A percentile compares a stretch with the other conserved stretches of the same genome.
Conservation (phyloP, 2,329 filamentous ascomycete species). For the Nemania abortiva region DNA sequence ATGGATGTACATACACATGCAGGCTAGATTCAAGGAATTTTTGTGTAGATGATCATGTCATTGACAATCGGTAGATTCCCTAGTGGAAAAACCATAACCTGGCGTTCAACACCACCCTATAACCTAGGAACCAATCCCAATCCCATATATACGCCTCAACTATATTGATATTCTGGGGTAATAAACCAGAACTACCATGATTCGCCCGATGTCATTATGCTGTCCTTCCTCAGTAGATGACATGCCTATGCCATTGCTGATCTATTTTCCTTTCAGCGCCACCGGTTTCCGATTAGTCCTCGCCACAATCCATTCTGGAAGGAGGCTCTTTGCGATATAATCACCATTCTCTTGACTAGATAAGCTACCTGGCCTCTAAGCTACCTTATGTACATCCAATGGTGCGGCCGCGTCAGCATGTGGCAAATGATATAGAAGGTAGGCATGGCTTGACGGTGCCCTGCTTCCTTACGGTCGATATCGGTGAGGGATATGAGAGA, state of each 20-base stretch:
- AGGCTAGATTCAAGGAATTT: background rate
- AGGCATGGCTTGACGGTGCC: background rate
- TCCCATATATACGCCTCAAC: background rate
- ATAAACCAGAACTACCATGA: background rate
- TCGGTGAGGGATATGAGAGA: background rate
- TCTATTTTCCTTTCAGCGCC: background rate
- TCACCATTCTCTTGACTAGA: background rate
- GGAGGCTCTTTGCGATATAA: background rate
- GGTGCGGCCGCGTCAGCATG: background rate
- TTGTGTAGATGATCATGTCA: background rate
- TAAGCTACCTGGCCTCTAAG: background rate
- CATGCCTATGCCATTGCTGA: background rate
- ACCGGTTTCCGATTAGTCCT: background rate
- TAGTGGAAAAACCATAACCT: background rate
- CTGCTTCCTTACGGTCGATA: background rate
- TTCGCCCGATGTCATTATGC: background rate
- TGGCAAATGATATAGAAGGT: background rate
- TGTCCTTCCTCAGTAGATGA: background rate
- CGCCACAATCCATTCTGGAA: background rate
- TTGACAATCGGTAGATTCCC: background rate
- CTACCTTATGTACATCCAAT: background rate
- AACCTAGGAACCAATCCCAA: background rate
- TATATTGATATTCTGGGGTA: background rate
- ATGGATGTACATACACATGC: constrained; percentile 8
- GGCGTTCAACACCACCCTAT: background rate